These are phyloP conservation scores for Exsudoporus frostii DNA, from an alignment of 768 basidiomycete genomes.

Conservation along the genomic window DNA sequence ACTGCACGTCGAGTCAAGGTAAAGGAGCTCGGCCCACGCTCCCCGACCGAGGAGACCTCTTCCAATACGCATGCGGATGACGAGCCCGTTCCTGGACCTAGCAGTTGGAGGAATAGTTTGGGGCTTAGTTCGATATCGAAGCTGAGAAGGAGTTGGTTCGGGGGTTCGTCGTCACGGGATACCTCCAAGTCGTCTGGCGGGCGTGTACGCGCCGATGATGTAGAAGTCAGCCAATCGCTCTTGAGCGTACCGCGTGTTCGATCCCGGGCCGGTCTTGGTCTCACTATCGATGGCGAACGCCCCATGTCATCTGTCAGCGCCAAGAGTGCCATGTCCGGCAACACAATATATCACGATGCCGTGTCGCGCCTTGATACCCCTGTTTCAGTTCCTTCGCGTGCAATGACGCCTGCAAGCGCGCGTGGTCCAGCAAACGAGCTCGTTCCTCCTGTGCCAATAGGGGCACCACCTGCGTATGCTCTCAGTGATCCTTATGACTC, in stretches of 20 bases:
- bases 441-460: slow-evolving; percentile 18
- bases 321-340: slow-evolving; percentile 50
- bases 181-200: slow-evolving; percentile 29
- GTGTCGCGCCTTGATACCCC: slow-evolving; percentile 45
- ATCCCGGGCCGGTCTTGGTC: slow-evolving; percentile 35
- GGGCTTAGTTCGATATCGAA: slow-evolving; percentile 49
- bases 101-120: slow-evolving; percentile 35
- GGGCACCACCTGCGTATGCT: slow-evolving; percentile 32
- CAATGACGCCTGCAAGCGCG: slow-evolving; percentile 42
- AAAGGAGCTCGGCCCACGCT: slow-evolving; percentile 29
- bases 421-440: slow-evolving; percentile 15
- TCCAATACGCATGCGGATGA: slow-evolving; percentile 12
- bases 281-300: slow-evolving; percentile 41
- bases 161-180: slow-evolving; percentile 30
- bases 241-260: slow-evolving; percentile 26
- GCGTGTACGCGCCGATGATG: slow-evolving; percentile 38
- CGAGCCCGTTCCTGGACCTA: slow-evolving; percentile 25
- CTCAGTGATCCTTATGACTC: slow-evolving; percentile 30
- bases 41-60: slow-evolving; percentile 17
- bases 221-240: slow-evolving; percentile 43
- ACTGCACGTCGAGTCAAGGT: slow-evolving; percentile 41
- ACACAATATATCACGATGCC: slow-evolving; percentile 64
- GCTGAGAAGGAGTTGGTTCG: slow-evolving; percentile 61
- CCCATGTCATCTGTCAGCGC: slow-evolving; percentile 59
- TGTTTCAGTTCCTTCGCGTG: slow-evolving; percentile 39